Base-by-base conservation (phyloP, 1,284 basidiomycete species). In the Boletus smithii region DNA sequence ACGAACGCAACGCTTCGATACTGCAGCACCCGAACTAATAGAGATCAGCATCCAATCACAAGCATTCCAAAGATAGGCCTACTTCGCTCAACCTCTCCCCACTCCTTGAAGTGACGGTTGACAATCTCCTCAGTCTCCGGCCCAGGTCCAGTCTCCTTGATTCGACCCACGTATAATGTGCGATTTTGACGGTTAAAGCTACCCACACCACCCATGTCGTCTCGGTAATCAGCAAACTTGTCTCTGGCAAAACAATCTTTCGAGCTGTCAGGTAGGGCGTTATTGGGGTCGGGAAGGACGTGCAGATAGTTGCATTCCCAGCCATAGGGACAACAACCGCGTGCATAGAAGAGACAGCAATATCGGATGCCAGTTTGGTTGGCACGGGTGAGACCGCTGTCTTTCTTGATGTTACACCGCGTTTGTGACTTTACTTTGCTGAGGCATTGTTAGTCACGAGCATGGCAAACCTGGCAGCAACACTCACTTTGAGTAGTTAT, bases 121-220 rank as follows among this genome's bases (percentile, higher is more conserved):
- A 97, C 83, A 27, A 93, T 85, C 64, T 94, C 91, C 69, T 95
- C 91, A 17, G 91, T 94, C 68, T 97, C 92, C 8, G 77, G 74
- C 11, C 90, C 91, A 44, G 80, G 85, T 0, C 91, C 91, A 2
- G 86, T 91, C 73, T 97, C 94, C 65, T 88, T 89, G 56, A 99
- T 93, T 53, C 93, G 79, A 2, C 94, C 95, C 37, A 99, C 83
- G 66, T 99, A 99, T 16, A 99, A 68, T 35, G 97, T 99, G 51
- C 95, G 75, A 67, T 99, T 99, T 66, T 93, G 84, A 33, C 94
- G 75, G 62, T 88, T 90, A 71, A 99, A 97, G 46, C 90, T 92
- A 17, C 95, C 95, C 20, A 98, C 95, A 67, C 95, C 95, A 58
- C 95, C 97, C 95, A 99, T 99, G 69, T 99, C 97, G 67, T 99